Evolutionary conservation across 257 asterid species (phyloP).

Genomic region (Lithospermum erythrorhizon): DNA sequence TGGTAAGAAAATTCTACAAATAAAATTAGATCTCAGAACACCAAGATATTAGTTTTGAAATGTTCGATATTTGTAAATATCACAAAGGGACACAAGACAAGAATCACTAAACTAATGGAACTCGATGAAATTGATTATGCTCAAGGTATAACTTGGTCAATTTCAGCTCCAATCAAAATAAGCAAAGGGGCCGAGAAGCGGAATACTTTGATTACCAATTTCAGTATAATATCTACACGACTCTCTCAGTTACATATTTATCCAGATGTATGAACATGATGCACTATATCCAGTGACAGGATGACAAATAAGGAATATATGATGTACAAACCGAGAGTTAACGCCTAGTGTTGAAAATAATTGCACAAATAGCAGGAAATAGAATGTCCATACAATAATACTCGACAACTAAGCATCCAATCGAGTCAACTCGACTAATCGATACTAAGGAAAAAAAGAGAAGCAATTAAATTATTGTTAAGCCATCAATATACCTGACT

Average conservation of each 20-base stretch:
- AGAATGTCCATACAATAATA: too few species aligned
- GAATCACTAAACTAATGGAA: too few species aligned
- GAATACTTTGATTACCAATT: background rate
- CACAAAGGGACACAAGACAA: too few species aligned
- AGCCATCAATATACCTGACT: slow-evolving; percentile 51
- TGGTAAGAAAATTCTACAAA: background rate
- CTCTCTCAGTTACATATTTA: background rate
- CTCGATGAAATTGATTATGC: background rate
- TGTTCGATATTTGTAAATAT: too few species aligned
- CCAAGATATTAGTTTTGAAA: background rate
- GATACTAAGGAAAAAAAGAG: background rate
- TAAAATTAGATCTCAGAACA: background rate
- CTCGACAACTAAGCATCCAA: background rate
- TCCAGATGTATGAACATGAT: background rate
- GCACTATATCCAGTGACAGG: background rate
- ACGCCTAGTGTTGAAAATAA: background rate
- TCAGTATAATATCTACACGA: background rate
- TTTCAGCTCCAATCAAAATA: background rate
- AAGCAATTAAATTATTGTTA: background rate
- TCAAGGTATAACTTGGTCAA: background rate
- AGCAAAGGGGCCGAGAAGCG: too few species aligned
- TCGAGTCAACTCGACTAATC: background rate
- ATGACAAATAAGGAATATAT: too few species aligned
- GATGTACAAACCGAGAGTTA: background rate
- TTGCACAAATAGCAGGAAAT: too few species aligned